Conservation (phyloP, 31 red algal species). For the Porphyra umbilicalis region DNA sequence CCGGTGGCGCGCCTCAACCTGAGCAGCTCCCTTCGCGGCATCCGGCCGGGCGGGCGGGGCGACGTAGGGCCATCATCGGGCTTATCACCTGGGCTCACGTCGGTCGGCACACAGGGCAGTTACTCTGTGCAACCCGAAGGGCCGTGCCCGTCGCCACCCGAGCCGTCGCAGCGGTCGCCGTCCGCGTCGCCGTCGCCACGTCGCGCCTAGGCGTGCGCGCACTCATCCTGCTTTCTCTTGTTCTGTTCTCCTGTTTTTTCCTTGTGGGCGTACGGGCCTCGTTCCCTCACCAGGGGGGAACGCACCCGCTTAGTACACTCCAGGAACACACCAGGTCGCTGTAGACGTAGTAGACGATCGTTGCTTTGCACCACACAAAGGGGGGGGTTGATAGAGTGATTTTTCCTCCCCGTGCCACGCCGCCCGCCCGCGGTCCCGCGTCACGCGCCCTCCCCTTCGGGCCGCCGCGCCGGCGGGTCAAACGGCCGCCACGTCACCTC, state of each 20-base stretch:
- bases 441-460: background rate
- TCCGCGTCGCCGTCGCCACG: background rate
- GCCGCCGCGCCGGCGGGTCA: background rate
- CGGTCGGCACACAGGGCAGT: background rate
- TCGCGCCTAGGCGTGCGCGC: background rate
- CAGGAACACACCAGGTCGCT: no score
- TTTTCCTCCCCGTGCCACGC: no score
- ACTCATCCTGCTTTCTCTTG: background rate
- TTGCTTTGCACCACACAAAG: no score
- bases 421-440: no score
- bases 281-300: no score
- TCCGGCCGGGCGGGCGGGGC: background rate
- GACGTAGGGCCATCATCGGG: background rate
- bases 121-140: no score
- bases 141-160: background rate
- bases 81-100: background rate
- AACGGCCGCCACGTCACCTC: constrained; percentile 63
- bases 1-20: background rate
- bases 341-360: no score
- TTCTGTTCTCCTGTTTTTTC: background rate
- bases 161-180: background rate
- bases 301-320: no score
- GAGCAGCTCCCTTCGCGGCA: background rate
- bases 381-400: no score
- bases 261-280: no score